Evolutionary conservation across 441 rosid genomes (phyloP).

Genomic region (Brassica hybrid): DNA sequence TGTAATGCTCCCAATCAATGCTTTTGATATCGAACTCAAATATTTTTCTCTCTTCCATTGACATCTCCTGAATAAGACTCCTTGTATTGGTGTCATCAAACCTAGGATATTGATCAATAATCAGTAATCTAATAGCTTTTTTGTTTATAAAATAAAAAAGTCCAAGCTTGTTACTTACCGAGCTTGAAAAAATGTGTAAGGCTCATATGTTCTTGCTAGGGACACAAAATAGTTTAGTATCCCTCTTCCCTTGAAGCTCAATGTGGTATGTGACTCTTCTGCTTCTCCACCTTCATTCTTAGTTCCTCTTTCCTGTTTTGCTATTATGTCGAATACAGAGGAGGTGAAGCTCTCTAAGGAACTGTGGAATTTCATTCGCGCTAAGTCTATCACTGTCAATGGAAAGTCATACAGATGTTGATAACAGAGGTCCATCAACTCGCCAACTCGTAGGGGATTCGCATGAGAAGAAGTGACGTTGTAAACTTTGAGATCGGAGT

Average conservation of each 20-base stretch:
- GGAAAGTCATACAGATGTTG: slow-evolving; percentile 43
- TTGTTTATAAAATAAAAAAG: neutral
- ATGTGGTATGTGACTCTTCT: neutral
- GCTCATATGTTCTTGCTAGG: slow-evolving; percentile 31
- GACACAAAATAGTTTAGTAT: slow-evolving; percentile 21
- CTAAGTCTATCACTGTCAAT: slow-evolving; percentile 23
- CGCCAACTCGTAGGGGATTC: slow-evolving; percentile 42
- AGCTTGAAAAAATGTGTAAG: slow-evolving; percentile 35
- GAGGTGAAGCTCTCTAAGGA: slow-evolving; percentile 37
- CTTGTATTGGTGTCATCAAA: slow-evolving; percentile 39
- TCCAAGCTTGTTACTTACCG: slow-evolving; percentile 26
- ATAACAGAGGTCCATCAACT: slow-evolving; percentile 25
- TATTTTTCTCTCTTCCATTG: slow-evolving; percentile 39
- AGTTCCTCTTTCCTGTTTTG: neutral
- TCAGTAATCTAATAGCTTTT: slow-evolving; percentile 1
- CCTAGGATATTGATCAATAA: slow-evolving; percentile 13
- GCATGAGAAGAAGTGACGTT: slow-evolving; percentile 44
- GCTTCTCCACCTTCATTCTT: neutral
- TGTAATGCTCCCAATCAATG: slow-evolving; percentile 48
- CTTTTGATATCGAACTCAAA: slow-evolving; percentile 35
- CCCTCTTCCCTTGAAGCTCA: slow-evolving; percentile 18
- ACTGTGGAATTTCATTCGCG: slow-evolving; percentile 36
- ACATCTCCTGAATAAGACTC: slow-evolving; percentile 41
- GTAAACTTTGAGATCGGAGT: slow-evolving; percentile 41
- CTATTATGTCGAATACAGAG: slow-evolving; percentile 15